Conservation (phyloP, 192 early-diverging fungal genomes). For the Cetraspora pellucida region DNA sequence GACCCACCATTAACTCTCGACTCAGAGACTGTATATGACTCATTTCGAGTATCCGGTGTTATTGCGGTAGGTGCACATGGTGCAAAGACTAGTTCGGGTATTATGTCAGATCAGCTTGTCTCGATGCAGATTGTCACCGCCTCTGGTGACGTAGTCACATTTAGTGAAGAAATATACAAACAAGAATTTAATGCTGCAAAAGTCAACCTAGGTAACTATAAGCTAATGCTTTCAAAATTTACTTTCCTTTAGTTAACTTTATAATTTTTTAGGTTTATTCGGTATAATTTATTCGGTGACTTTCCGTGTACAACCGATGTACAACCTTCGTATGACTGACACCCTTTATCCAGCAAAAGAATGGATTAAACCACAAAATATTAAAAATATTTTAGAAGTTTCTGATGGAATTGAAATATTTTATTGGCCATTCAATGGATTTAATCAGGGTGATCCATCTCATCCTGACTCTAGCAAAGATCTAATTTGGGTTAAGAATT, state of each 20-base stretch:
- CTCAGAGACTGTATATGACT: slow-evolving; percentile 35
- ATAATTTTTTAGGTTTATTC: slow-evolving; percentile 35
- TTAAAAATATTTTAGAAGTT: slow-evolving; percentile 23
- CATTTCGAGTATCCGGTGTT: neutral
- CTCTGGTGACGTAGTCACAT: slow-evolving; percentile 35
- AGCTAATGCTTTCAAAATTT: neutral
- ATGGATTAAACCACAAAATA: slow-evolving; percentile 14
- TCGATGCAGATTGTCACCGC: slow-evolving; percentile 39
- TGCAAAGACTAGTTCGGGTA: slow-evolving; percentile 33
- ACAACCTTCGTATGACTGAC: slow-evolving; percentile 44
- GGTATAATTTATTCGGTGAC: slow-evolving; percentile 44
- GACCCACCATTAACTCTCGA: slow-evolving; percentile 41
- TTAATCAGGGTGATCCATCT: slow-evolving; percentile 7
- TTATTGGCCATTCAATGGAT: slow-evolving; percentile 36
- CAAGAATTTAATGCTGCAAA: neutral
- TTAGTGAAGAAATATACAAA: slow-evolving; percentile 33
- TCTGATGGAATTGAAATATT: slow-evolving; percentile 40
- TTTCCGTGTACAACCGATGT: slow-evolving; percentile 41
- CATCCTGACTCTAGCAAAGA: slow-evolving; percentile 26
- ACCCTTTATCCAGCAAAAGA: slow-evolving; percentile 19
- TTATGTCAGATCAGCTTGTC: slow-evolving; percentile 39
- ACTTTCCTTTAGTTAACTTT: neutral
- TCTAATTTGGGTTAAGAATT: slow-evolving; percentile 43
- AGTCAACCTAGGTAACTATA: slow-evolving; percentile 39
- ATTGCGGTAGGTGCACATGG: slow-evolving; percentile 33